Base-by-base conservation (phyloP, 441 rosid species). In the Geranium incanum region DNA sequence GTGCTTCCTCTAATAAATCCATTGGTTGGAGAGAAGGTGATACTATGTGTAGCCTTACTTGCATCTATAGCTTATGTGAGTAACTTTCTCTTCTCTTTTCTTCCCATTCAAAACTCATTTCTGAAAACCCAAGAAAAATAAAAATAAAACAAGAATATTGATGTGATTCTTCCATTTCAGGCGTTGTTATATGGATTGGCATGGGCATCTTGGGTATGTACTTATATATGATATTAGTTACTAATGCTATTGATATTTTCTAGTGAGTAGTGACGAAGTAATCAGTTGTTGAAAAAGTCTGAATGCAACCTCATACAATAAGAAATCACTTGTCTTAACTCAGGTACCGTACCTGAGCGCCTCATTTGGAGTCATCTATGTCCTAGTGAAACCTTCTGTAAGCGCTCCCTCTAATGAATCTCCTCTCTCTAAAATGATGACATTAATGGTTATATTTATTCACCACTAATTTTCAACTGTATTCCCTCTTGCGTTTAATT, bases 21-120 rank as follows among this genome's bases (percentile, higher is more conserved):
- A 9, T 60, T 83, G 63, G 80, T 86, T 36, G 88, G 88, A 66
- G 90, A 86, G 69, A 83, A 84, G 75, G 76, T 69, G 73, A 81
- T 86, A 74, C 55, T 86, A 8, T 86, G 85, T 13, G 18, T 78
- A 13, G 83, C 78, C 36, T 77, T 86, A 67, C 77, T 84, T 36
- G 84, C 85, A 70, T 86, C 90, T 28, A 76, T 86, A 72, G 83
- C 85, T 68, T 86, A 84, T 78, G 90, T 86, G 80, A 80, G 90
- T 80, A 62, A 36, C 66, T 66, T 11, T 50, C 18, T 23, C 13
- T 36, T n/a, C 36, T 28, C 33, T 28, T 28, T 28, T 28, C 33
- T 28, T 28, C 66, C 66, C 28, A 15, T 62, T 15, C 9, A 9
- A 9, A 21, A 62, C 15, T 62, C 66, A 62, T 23, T 21, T 62